Evolutionary conservation across 306 rosid genomes (phyloP), one percentile per base, ranked within the genome.

Genomic region (Nissolia schottii): DNA sequence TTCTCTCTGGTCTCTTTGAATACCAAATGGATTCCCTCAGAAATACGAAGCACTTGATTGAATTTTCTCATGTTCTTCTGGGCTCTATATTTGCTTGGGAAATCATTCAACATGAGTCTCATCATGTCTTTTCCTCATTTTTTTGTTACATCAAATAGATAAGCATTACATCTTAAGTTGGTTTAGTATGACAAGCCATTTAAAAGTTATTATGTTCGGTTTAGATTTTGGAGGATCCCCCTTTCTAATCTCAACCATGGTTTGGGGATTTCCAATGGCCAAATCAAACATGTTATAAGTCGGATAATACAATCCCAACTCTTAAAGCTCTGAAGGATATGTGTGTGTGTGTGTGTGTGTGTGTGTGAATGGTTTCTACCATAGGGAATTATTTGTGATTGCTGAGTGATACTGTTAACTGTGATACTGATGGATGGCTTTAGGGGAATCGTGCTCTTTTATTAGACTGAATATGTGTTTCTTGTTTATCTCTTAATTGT

Each of bases 281-380:
- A 57, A 56, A 55, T 56, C 12, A 2, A 19, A 48, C 14, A 34
- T 32, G 43, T 0, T 24, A 9, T 35, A 15, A 68, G 23, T 68
- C 24, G n/a, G 53, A 13, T 50, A 45, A 34, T 34, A 8, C 29
- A 46, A 4, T 24, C 76, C 15, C 12, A 57, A 67, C 7, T 46
- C 23, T 46, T 3, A 43, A 43, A 57, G 28, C 32, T 57, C 53
- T 46, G 8, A 25, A 16, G 12, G 29, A 37, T n/a, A n/a, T 16
- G 25, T 46, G 11, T 7, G 32, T 46, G 14, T 25, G 56, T 70
- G 67, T 18, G 22, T 32, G 61, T 57, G 51, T 12, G 34, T 15
- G 40, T 59, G 37, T 7, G 20, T 71, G 45, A 54, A 43, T 64
- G 54, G 19, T 71, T 63, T 71, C 59, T 50, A 70, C 73, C 32